Conservation (phyloP, 441 rosid genomes). For the Pelargonium australe region DNA sequence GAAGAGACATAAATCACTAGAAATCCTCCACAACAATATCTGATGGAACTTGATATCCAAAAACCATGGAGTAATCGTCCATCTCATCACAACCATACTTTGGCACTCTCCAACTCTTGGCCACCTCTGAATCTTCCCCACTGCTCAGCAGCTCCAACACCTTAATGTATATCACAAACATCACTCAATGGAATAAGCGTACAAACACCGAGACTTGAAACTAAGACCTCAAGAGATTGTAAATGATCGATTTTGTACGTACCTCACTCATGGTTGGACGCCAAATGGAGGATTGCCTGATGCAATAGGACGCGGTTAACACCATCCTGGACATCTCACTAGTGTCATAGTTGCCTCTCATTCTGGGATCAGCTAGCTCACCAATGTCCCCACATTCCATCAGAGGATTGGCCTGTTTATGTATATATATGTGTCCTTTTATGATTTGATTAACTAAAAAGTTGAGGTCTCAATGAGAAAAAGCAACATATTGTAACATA, state of each 20-base stretch:
- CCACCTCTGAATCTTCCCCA: conserved; percentile 50
- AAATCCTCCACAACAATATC: conserved; percentile 46
- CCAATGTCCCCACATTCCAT: conserved; percentile 62
- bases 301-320: conserved; percentile 68
- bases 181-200: neutral
- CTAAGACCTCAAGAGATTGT: no score
- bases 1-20: conserved; percentile 15
- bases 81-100: conserved; percentile 49
- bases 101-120: conserved; percentile 67
- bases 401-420: conserved; percentile 60
- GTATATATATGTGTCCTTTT: neutral
- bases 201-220: no score
- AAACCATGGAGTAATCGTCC: conserved; percentile 71
- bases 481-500: conserved; percentile 19
- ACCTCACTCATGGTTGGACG: conserved; percentile 89
- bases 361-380: conserved; percentile 58
- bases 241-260: neutral
- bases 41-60: conserved; percentile 58
- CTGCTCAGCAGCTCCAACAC: conserved; percentile 67
- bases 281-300: conserved; percentile 65
- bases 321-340: conserved; percentile 58
- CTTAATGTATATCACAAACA: conserved; percentile 22
- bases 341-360: conserved; percentile 52
- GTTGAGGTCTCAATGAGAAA: neutral
- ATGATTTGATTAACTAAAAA: neutral